Base-by-base conservation (phyloP, 176 grass and related monocot species). In the Aegilops bicornis region DNA sequence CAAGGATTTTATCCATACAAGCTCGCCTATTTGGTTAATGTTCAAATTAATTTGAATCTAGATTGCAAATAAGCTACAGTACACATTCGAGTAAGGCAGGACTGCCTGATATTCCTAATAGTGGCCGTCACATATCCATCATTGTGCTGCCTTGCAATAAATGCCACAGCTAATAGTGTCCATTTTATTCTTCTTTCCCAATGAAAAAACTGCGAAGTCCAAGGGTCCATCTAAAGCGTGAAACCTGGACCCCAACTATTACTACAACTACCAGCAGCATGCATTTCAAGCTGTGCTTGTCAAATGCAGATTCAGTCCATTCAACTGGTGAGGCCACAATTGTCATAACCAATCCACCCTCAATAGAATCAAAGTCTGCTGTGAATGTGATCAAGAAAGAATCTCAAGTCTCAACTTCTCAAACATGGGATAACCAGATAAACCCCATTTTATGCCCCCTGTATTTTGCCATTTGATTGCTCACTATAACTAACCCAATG, bases 1-100 rank as follows among this genome's bases (percentile, higher is more conserved):
- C 40, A 80, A 39, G 31, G 30, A 74, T 40, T 79, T 89, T 80
- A 32, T 74, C 42, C 52, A 88, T 15, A 83, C 64, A 27, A 60
- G 27, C 27, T 78, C 61, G 47, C 36, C 22, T 67, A 35, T 23
- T 80, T 89, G 31, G 52, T 43, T 75, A 17, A 80, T 68, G 32
- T 67, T 75, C 7, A 76, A 67, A 32, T 63, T 45, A 79, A 65
- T 43, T 13, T 39, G n/a, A 65, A 79, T 80, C 22, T 56, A 64
- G 25, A 73, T 65, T 77, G 30, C 24, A 65, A 79, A 74, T 24
- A 64, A 2, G 40, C 42, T 33, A 40, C 67, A 74, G 64, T 73
- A 52, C 30, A 85, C 73, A 74, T 48, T 68, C 10, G 17, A 7
- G 17, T 58, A 72, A 40, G 59, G 30, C 60, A 10, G 56, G 14